phyloP scores from a whole-genome alignment of 1,139 yeast species.

The Hanseniaspora gamundiae region DNA sequence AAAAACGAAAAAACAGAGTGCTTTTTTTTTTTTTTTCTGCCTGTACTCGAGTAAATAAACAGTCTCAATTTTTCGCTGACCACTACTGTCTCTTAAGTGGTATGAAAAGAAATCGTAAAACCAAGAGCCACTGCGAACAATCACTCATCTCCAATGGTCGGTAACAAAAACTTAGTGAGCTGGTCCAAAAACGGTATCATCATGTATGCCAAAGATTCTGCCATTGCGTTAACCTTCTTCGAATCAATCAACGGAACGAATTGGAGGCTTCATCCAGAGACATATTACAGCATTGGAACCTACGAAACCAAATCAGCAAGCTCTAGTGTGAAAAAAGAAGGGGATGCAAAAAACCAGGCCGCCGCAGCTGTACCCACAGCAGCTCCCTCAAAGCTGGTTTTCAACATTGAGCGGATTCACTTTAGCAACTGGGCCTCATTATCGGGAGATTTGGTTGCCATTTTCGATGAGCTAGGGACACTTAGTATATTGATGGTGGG shows the following conservation, averaged over 20 bases:
- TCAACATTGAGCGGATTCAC: conserved; percentile 20
- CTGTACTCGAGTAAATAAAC: too few relatives aligned
- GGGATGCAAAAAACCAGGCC: neutral
- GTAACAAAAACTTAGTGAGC: conserved; percentile 10
- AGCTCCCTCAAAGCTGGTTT: conserved; percentile 13
- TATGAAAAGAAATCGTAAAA: too few relatives aligned
- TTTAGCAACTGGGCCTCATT: conserved; percentile 26
- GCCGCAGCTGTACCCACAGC: neutral
- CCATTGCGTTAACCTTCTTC: conserved; percentile 23
- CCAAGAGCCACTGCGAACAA: neutral
- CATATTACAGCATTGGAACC: conserved; percentile 23
- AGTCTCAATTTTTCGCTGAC: too few relatives aligned
- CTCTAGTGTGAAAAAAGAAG: neutral
- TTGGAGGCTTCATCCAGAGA: conserved; percentile 25
- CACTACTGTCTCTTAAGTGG: too few relatives aligned
- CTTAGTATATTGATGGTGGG: conserved; percentile 25
- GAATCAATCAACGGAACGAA: conserved; percentile 26
- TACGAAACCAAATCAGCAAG: conserved; percentile 12
- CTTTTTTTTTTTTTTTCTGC: too few relatives aligned
- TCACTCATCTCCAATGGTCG: neutral
- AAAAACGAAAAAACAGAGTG: too few relatives aligned
- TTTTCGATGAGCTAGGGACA: conserved; percentile 25
- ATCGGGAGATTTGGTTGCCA: conserved; percentile 26
- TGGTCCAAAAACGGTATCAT: conserved; percentile 27
- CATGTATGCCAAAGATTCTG: conserved; percentile 22